Evolutionary conservation across 140 eudicot genomes (phyloP), one percentile per base, ranked within the genome.

Genomic region (Anethum foeniculum): DNA sequence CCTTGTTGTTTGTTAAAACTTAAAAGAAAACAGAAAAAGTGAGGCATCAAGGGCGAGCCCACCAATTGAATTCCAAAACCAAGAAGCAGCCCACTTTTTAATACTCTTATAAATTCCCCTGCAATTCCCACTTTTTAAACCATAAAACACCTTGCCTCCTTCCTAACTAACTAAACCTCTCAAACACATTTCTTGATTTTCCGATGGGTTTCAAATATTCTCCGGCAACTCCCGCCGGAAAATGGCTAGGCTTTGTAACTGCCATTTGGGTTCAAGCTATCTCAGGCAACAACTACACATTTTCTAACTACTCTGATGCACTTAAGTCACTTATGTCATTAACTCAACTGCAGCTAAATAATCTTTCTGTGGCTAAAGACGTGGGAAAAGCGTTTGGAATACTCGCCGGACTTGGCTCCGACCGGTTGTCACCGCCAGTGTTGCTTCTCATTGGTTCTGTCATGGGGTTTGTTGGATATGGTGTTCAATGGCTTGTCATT

Each of bases 331-430:
- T 62, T 7, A 62, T 62, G 69, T 62, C 69, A 62, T 25, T 62
- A 11, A 62, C 69, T 62, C 69, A 67, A 14, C 74, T 67, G 6
- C 11, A 67, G 12, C 7, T 67, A 1, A 67, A 67, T 12, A 67
- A 67, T 67, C 74, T 67, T 5, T 67, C 74, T 11, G 74, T 67
- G 7, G 74, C 74, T 28, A 67, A 67, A 67, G 74, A 67, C 43
- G 74, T 67, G 23, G 74, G 74, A 30, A 67, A 67, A 67, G 74
- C 74, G 39, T 67, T 67, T 32, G 74, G 74, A 15, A 67, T 67
- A 13, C 74, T 67, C n/a, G 74, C 74, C 74, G 74, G 74, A 67
- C 74, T 67, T 67, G 43, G 74, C 74, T 67, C 74, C 74, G 74
- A 67, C 74, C 74, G 74, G 23, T 15, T 67, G 43, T 67, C 74